These are phyloP conservation scores for Colletotrichum musicola DNA, from an alignment of 2,329 filamentous ascomycete species.

Conservation along the genomic window DNA sequence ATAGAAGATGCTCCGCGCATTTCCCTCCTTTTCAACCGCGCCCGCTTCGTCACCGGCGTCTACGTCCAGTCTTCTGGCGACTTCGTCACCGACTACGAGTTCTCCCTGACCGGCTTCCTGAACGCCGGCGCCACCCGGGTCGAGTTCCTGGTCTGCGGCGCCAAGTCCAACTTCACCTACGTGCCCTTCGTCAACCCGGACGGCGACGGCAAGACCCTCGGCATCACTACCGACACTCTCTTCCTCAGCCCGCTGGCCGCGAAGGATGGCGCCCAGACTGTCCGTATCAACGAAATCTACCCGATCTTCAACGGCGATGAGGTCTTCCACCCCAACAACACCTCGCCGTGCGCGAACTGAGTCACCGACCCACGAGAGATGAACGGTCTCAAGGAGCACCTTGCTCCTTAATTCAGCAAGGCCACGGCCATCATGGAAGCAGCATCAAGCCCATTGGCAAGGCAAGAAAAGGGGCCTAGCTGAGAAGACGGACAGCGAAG, in stretches of 20 bases:
- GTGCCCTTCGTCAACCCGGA: not conserved
- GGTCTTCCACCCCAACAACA: slow-evolving; percentile 17
- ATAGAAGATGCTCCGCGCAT: not conserved
- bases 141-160: slow-evolving; percentile 6
- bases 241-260: not conserved
- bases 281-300: slow-evolving; percentile 15
- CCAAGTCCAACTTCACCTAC: slow-evolving; percentile 15
- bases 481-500: no score
- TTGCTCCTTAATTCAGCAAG: no score
- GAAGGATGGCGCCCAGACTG: not conserved
- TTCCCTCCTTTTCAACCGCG: slow-evolving; percentile 13
- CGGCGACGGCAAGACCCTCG: not conserved
- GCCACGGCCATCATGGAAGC: no score
- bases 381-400: no score
- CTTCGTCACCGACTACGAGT: slow-evolving; percentile 19
- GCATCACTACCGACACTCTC: not conserved
- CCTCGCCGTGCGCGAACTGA: slow-evolving; percentile 3
- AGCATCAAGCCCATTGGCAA: no score
- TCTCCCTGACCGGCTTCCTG: not conserved
- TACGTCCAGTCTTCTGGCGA: slow-evolving; percentile 15
- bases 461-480: no score
- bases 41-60: not conserved
- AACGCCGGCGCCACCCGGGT: not conserved
- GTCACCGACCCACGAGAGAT: no score
- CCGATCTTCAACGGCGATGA: slow-evolving; percentile 5